Conservation (phyloP, 2,329 filamentous ascomycete genomes). For the Magnaporthiopsis poae region DNA sequence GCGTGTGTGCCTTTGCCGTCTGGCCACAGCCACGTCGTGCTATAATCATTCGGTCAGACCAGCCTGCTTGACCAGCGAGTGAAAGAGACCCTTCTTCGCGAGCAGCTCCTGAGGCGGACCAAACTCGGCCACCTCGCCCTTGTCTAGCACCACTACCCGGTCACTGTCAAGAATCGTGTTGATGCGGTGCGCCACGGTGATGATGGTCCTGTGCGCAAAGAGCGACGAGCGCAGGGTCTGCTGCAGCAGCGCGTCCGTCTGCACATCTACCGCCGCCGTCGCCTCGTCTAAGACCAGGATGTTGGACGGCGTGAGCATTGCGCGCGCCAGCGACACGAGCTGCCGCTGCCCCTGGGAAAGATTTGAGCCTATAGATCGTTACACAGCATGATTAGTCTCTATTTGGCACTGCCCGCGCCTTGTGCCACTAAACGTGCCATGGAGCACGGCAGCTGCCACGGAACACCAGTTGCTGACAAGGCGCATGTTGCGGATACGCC, state of each 20-base stretch:
- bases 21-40: too few species aligned
- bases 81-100: constrained; percentile 68
- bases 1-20: too few species aligned
- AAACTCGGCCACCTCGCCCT: constrained; percentile 83
- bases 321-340: constrained; percentile 83
- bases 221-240: constrained; percentile 51
- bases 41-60: constrained; percentile 47
- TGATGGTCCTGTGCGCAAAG: constrained; percentile 88
- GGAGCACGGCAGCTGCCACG: too few species aligned
- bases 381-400: constrained; percentile 13
- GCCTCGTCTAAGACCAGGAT: constrained; percentile 96
- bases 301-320: constrained; percentile 88
- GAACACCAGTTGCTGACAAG: too few species aligned
- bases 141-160: constrained; percentile 85
- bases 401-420: not conserved
- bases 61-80: constrained; percentile 83
- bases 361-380: constrained; percentile 60
- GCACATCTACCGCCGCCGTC: constrained; percentile 64
- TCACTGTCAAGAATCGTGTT: constrained; percentile 90
- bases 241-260: constrained; percentile 60
- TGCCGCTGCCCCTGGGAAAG: constrained; percentile 91
- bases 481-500: too few species aligned
- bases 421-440: too few species aligned
- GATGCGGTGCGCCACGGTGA: constrained; percentile 95
- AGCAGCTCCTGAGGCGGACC: constrained; percentile 75